Evolutionary conservation across 768 basidiomycete species (phyloP).

Genomic region (Podaxis rugospora): DNA sequence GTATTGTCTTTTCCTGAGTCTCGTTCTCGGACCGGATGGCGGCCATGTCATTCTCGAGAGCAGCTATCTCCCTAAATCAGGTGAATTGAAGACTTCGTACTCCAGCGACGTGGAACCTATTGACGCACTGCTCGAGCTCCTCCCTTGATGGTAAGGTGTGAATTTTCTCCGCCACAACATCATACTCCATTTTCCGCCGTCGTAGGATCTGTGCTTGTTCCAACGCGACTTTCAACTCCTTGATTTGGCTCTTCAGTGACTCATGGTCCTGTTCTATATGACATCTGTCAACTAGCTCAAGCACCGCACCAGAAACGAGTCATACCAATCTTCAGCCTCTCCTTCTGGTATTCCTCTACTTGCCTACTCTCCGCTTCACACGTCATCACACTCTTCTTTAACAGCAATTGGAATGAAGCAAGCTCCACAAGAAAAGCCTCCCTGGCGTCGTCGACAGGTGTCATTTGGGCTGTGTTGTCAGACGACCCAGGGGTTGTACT

Average conservation of each 20-base stretch:
- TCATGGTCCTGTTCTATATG: slow-evolving; percentile 66
- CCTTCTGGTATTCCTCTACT: slow-evolving; percentile 78
- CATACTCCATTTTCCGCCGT: slow-evolving; percentile 81
- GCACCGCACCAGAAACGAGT: slow-evolving; percentile 13
- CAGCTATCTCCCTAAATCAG: slow-evolving; percentile 52
- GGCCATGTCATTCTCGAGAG: slow-evolving; percentile 74
- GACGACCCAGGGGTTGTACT: slow-evolving; percentile 29
- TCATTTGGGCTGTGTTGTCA: slow-evolving; percentile 14
- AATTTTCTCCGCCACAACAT: slow-evolving; percentile 77
- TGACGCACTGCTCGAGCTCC: slow-evolving; percentile 72
- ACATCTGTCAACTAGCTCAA: slow-evolving; percentile 6
- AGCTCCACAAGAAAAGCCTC: slow-evolving; percentile 79
- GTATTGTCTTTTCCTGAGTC: slow-evolving; percentile 60
- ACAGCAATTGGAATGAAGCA: slow-evolving; percentile 65
- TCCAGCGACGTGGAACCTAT: not conserved
- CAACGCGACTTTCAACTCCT: slow-evolving; percentile 68
- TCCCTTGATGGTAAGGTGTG: slow-evolving; percentile 72
- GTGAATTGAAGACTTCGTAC: not conserved
- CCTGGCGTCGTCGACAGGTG: slow-evolving; percentile 59
- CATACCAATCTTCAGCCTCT: slow-evolving; percentile 68
- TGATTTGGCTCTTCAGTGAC: slow-evolving; percentile 63
- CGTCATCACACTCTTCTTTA: slow-evolving; percentile 79
- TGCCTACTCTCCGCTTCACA: slow-evolving; percentile 84
- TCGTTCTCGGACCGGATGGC: slow-evolving; percentile 75
- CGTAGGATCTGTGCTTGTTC: slow-evolving; percentile 78